Conservation (phyloP, 352 stramenopile genomes). For the Pythium myriotylum region DNA sequence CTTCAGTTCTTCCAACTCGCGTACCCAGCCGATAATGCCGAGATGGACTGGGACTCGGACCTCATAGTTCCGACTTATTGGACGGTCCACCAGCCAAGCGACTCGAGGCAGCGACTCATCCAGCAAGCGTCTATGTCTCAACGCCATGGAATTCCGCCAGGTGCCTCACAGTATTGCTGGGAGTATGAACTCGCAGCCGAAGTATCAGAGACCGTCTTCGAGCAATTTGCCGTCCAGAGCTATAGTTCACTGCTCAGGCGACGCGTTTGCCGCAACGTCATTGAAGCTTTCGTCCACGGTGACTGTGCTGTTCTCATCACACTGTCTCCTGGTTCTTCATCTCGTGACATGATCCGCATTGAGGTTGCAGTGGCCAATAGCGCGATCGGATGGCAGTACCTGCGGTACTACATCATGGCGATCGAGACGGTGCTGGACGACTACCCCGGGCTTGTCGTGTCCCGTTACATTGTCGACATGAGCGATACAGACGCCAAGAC, state of each 20-base stretch:
- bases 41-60: constrained; percentile 26
- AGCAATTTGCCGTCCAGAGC: constrained; percentile 35
- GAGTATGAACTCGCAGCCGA: constrained; percentile 31
- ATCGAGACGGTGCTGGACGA: constrained; percentile 28
- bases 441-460: constrained; percentile 19
- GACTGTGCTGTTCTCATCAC: constrained; percentile 19
- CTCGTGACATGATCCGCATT: constrained; percentile 20
- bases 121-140: constrained; percentile 2
- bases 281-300: constrained; percentile 17
- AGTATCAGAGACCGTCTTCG: constrained; percentile 34
- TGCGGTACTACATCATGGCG: constrained; percentile 25
- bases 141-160: constrained; percentile 5
- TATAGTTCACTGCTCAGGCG: constrained; percentile 24
- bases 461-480: constrained; percentile 17
- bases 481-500: background rate
- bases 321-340: background rate
- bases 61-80: constrained; percentile 17
- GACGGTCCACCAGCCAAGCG: background rate
- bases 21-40: constrained; percentile 18
- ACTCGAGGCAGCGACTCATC: background rate
- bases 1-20: constrained; percentile 28
- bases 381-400: constrained; percentile 2
- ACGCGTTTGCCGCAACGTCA: constrained; percentile 4
- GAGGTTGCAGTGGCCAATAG: constrained; percentile 14
- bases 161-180: constrained; percentile 27